Conservation (phyloP, 2,329 filamentous ascomycete genomes). For the Talaromyces islandicus region DNA sequence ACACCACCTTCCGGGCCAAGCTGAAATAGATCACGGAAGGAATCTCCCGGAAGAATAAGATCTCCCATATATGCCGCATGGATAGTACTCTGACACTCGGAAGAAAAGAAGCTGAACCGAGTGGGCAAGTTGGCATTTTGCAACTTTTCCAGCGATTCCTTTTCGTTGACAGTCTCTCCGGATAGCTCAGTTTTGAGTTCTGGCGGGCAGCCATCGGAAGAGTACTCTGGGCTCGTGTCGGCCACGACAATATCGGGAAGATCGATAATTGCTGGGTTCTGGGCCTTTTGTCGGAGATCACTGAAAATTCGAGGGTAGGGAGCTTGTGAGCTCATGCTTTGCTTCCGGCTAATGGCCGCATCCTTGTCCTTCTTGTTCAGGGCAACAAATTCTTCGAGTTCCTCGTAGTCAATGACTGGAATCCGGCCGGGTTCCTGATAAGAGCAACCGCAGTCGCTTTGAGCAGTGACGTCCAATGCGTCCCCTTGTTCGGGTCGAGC, state of each 20-base stretch:
- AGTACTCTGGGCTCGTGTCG: constrained; percentile 19
- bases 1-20: constrained; percentile 67
- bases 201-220: constrained; percentile 21
- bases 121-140: constrained; percentile 57
- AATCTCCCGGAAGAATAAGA: constrained; percentile 81
- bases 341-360: constrained; percentile 26
- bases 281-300: constrained; percentile 49
- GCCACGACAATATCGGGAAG: constrained; percentile 30
- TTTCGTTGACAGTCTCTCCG: constrained; percentile 20
- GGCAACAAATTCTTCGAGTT: constrained; percentile 83
- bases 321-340: constrained; percentile 46
- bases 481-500: constrained; percentile 44
- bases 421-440: constrained; percentile 71
- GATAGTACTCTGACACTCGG: constrained; percentile 86
- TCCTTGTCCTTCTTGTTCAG: constrained; percentile 49
- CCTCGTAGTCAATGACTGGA: constrained; percentile 83
- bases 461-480: constrained; percentile 25
- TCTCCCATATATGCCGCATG: constrained; percentile 85
- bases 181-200: constrained; percentile 12
- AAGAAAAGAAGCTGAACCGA: constrained; percentile 95
- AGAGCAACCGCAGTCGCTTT: constrained; percentile 84
- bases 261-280: constrained; percentile 21
- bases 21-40: constrained; percentile 80
- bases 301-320: constrained; percentile 52
- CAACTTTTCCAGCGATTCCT: constrained; percentile 25